phyloP scores from a whole-genome alignment of 2,329 filamentous ascomycete genomes.

The Blastomyces silverae region DNA sequence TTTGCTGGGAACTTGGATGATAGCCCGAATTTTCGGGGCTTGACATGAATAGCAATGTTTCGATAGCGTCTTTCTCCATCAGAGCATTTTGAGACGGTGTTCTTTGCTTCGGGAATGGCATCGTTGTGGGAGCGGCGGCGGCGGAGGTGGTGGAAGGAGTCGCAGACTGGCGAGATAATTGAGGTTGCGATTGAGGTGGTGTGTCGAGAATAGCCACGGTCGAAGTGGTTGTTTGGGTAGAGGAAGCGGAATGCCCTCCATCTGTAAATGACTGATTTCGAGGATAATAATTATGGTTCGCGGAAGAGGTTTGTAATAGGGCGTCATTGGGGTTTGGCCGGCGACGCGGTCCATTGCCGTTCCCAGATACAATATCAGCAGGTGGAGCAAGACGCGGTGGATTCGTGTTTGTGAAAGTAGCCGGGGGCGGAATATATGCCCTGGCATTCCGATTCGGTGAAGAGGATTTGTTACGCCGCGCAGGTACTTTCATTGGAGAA shows the following conservation, averaged over 20 bases:
- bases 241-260: slow-evolving; percentile 12
- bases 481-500: neutral
- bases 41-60: slow-evolving; percentile 47
- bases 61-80: slow-evolving; percentile 48
- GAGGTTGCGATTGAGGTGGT: slow-evolving; percentile 26
- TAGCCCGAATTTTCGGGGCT: slow-evolving; percentile 45
- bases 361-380: slow-evolving; percentile 37
- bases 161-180: slow-evolving; percentile 22
- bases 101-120: slow-evolving; percentile 26
- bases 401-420: slow-evolving; percentile 22
- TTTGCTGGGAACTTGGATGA: slow-evolving; percentile 33
- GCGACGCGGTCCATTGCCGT: slow-evolving; percentile 29
- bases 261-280: slow-evolving; percentile 20
- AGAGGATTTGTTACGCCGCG: slow-evolving; percentile 8
- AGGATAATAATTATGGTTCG: slow-evolving; percentile 21
- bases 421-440: slow-evolving; percentile 19
- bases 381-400: slow-evolving; percentile 40
- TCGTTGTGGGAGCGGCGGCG: slow-evolving; percentile 12
- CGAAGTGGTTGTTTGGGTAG: slow-evolving; percentile 23
- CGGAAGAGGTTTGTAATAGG: neutral
- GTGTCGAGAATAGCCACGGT: slow-evolving; percentile 28
- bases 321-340: slow-evolving; percentile 35
- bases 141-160: slow-evolving; percentile 19
- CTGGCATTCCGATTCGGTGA: slow-evolving; percentile 20
- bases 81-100: slow-evolving; percentile 40